Percentiles rank a stretch among this genome's conserved stretches.
Evolutionary conservation across 805 yeast species (phyloP).

Genomic region (Candida peoriensis): DNA sequence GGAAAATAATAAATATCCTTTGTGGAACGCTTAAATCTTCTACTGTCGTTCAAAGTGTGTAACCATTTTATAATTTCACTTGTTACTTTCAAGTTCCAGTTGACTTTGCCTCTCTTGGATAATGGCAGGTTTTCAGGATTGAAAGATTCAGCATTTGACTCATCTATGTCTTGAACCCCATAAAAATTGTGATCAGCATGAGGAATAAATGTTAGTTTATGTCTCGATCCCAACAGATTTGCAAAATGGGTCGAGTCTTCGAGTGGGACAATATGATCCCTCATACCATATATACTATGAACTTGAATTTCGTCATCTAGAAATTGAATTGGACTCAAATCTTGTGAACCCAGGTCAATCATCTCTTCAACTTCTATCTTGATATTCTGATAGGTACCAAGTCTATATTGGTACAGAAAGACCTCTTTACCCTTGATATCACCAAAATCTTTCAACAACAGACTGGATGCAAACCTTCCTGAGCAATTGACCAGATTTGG

Average conservation of each 20-base stretch:
- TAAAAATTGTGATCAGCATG: slow-evolving; percentile 81
- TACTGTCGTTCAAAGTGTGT: slow-evolving; percentile 40
- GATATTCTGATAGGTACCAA: slow-evolving; percentile 41
- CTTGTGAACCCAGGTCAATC: slow-evolving; percentile 41
- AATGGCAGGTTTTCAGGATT: slow-evolving; percentile 40
- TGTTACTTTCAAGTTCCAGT: slow-evolving; percentile 53
- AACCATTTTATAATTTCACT: slow-evolving; percentile 46
- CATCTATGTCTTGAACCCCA: slow-evolving; percentile 40
- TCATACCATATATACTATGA: slow-evolving; percentile 64
- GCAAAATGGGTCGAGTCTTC: slow-evolving; percentile 58
- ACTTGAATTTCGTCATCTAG: slow-evolving; percentile 46
- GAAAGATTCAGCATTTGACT: slow-evolving; percentile 24
- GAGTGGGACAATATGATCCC: slow-evolving; percentile 62
- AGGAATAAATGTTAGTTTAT: slow-evolving; percentile 51
- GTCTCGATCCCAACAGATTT: slow-evolving; percentile 50
- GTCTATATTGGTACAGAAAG: slow-evolving; percentile 37
- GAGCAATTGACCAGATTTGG: slow-evolving; percentile 70
- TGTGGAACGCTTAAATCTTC: slow-evolving; percentile 43
- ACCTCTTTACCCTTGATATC: slow-evolving; percentile 31
- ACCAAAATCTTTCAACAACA: slow-evolving; percentile 13
- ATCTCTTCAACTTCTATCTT: slow-evolving; percentile 49
- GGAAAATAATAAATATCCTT: slow-evolving; percentile 34
- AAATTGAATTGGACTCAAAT: slow-evolving; percentile 35
- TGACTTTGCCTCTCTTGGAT: slow-evolving; percentile 41
- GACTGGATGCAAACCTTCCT: slow-evolving; percentile 48